Base-by-base conservation (phyloP, 2,329 filamentous ascomycete species). In the Scedosporium dehoogii region DNA sequence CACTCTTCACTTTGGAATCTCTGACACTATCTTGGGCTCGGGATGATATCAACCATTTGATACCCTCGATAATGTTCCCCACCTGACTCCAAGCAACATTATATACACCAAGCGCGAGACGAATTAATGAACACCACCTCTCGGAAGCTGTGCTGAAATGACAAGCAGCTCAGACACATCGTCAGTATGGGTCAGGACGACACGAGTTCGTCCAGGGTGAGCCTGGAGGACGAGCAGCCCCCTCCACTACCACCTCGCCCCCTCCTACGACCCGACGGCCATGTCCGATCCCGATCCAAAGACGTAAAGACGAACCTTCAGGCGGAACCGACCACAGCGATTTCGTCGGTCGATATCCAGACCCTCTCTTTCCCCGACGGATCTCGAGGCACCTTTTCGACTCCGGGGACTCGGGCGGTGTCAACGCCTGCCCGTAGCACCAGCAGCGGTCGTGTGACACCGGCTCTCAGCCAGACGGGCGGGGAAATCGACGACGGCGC, bases 291-390 rank as follows among this genome's bases (percentile, higher is more conserved):
- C 44, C 53, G 38, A 41, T 42, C 53, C 7, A 62, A 48, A 27
- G 60, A 62, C 33, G n/a, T 38, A 23, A 62, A 27, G 51, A 25
- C 33, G 73, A 65, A 74, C 73, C 70, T 79, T 62, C 79, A 78
- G 66, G 86, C 88, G 1, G 86, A 85, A 64, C 85, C 93, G 58
- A 97, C 92, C 3, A 97, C 92, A 0, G 92, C 92, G 9, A 71
- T 97, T 14, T 93, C 91, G 0, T 83, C 91, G 16, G 82, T 92
- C 65, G 92, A 93, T 67, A 87, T 92, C 62, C 88, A 91, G 68
- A 90, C 89, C 0, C 80, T 92, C 59, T 86, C 86, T 1, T 88
- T 89, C 65, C 85, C 85, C 10, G 89, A 91, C 71, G 85, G 84
- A 64, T 84, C 84, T 21, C 80, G 85, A 64, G 86, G 88, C 44